A percentile compares a stretch with the other conserved stretches of the same genome.
phyloP scores from a whole-genome alignment of 306 rosid species.

The Cicer yamashitae region DNA sequence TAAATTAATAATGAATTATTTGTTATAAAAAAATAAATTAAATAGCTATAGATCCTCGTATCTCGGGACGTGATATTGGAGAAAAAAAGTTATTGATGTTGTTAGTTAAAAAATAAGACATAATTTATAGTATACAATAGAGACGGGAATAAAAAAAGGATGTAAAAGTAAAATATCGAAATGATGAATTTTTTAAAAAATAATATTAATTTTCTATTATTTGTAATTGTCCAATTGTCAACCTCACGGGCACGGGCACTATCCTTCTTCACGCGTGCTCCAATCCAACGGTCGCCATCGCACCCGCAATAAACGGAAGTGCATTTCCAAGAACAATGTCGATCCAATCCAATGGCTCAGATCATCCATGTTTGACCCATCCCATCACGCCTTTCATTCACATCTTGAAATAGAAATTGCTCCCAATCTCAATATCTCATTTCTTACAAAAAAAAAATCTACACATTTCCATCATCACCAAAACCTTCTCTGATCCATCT shows the following conservation, averaged over 20 bases:
- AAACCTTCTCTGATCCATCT: conserved; percentile 15
- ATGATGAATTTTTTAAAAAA: no score
- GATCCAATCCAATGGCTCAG: conserved; percentile 73
- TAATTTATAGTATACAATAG: no score
- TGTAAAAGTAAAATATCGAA: no score
- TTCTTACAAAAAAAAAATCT: conserved; percentile 22
- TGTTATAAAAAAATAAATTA: no score
- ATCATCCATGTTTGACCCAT: conserved; percentile 59
- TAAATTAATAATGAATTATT: no score
- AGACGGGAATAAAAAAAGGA: no score
- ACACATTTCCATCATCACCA: conserved; percentile 3
- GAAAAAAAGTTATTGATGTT: no score
- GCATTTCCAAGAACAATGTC: conserved; percentile 60
- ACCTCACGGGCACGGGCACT: conserved; percentile 64
- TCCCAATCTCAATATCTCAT: conserved; percentile 23
- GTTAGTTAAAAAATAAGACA: no score
- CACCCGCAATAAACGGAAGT: conserved; percentile 73
- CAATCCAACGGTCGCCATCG: conserved; percentile 65
- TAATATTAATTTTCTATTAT: background rate
- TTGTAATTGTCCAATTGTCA: conserved; percentile 57
- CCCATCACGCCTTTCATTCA: conserved; percentile 26
- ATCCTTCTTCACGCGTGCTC: conserved; percentile 83
- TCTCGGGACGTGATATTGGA: no score
- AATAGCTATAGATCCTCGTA: no score
- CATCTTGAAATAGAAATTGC: conserved; percentile 1